These are phyloP conservation scores for Aspergillus clavatus DNA, from an alignment of 2,329 filamentous ascomycete genomes.

Conservation along the genomic window DNA sequence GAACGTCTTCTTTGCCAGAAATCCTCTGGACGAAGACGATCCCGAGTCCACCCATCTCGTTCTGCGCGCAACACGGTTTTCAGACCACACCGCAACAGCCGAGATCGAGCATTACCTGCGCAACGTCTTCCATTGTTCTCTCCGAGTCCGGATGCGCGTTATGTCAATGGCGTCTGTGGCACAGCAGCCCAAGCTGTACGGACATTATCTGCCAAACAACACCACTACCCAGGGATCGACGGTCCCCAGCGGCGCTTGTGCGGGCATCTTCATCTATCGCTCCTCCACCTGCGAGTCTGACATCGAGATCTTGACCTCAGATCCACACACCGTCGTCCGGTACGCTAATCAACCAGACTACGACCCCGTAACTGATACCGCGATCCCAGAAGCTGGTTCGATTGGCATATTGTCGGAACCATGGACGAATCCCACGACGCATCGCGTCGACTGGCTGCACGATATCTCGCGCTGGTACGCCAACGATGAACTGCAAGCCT, in stretches of 20 bases:
- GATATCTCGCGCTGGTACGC: constrained; percentile 36
- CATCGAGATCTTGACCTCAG: constrained; percentile 50
- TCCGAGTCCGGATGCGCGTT: constrained; percentile 46
- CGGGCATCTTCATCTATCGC: constrained; percentile 49
- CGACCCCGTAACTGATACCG: constrained; percentile 28
- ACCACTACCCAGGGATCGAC: background rate
- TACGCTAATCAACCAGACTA: constrained; percentile 43
- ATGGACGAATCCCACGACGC: constrained; percentile 40
- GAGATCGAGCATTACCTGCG: constrained; percentile 46
- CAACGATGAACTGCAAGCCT: constrained; percentile 25
- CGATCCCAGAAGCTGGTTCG: constrained; percentile 32
- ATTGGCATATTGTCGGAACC: constrained; percentile 27
- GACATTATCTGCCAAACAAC: background rate
- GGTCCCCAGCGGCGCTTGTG: constrained; percentile 41
- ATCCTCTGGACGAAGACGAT: constrained; percentile 13
- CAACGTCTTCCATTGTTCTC: constrained; percentile 45
- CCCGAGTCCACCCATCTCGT: constrained; percentile 40
- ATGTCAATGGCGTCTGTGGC: constrained; percentile 14
- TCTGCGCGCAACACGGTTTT: constrained; percentile 43
- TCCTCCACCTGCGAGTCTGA: constrained; percentile 47
- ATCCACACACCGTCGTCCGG: constrained; percentile 40
- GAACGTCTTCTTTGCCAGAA: constrained; percentile 44
- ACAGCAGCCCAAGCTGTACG: background rate
- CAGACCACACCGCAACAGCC: constrained; percentile 43
- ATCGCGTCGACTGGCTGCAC: constrained; percentile 40